Base-by-base conservation (phyloP, 305 asterid species). In the Ilex paraguariensis region DNA sequence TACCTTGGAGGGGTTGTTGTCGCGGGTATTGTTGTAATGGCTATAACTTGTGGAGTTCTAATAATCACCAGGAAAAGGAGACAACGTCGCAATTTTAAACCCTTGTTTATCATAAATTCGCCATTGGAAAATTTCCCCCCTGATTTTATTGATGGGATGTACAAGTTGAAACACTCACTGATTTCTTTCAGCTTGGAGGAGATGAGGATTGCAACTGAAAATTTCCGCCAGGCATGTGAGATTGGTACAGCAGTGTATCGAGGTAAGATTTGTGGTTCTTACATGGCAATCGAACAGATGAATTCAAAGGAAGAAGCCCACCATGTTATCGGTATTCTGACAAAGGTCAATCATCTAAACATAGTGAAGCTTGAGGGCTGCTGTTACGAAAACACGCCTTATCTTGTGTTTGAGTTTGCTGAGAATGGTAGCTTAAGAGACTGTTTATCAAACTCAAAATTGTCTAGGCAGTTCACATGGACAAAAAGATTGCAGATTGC, bases 261-360 rank as follows among this genome's bases (percentile, higher is more conserved):
- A 57, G 72, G 69, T 50, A 66, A 51, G 54, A 57, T 58, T 12
- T 66, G 77, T 1, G 46, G 54, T 42, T 51, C 62, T 62, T 40
- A 44, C 11, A 17, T 44, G 32, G 69, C 64, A 45, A 58, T 66
- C n/a, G 60, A 72, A 21, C 69, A 66, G 57, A 61, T 62, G 32
- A 62, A 52, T 21, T 72, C 77, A 30, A 58, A 49, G 63, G 53
- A 53, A 66, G 69, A 42, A 32, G 66, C 63, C 32, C 52, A 66
- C 12, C 64, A 44, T 32, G 46, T 72, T 4, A 66, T 62, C 5
- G 52, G 62, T 61, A 62, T 72, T n/a, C 15, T 72, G 62, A 58
- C 77, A 33, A 72, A 66, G 63, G 66, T 72, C 62, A 57, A 66
- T 36, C 69, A 72, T 61, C 40, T 62, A 44, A 72, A 66, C 31